Base-by-base conservation (phyloP, 441 rosid species). In the Bocquillonia castaneifolia region DNA sequence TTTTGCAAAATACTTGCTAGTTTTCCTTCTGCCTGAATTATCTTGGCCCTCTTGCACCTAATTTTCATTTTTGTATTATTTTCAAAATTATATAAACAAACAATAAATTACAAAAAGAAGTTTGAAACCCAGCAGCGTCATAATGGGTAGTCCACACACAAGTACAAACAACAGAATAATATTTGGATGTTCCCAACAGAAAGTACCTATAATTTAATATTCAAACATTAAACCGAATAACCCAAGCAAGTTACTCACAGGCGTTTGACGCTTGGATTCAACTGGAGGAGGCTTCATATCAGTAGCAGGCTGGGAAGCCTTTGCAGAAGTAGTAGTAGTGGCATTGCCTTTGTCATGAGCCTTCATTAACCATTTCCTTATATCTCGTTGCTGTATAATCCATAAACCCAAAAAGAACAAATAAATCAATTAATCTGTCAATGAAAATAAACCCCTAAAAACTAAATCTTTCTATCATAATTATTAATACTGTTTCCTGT, bases 301-400 rank as follows among this genome's bases (percentile, higher is more conserved):
- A 39, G 78, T 34, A 58, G 81, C 79, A 20, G 87, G 45, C 50
- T 80, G 81, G 31, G 69, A 74, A 18, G 75, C 63, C 68, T 70
- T 80, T 1, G 84, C 63, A 22, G 83, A 76, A 74, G 22, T 70
- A 50, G 84, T 60, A 22, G 83, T 76, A 74, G 22, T 70, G 53
- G 69, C 87, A 67, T 75, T 84, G 52, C 87, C 91, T 75, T 86
- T 88, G 23, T 84, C 87, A 72, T 92, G 98, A 1, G 98, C 74
- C 84, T 90, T 92, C 92, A 90, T 79, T 47, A 92, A 85, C 98
- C 98, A 92, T 74, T 90, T 92, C 77, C 98, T 83, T 69, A 92
- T 92, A 81, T 88, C 98, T 44, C 75, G 78, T 47, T 93, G 88
- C 97, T 91, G 83, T 67, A 72, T n/a, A n/a, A n/a, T n/a, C 78